Evolutionary conservation across 2,329 filamentous ascomycete species (phyloP), one percentile per base, ranked within the genome.

Genomic region (Bipolaris zeicola): DNA sequence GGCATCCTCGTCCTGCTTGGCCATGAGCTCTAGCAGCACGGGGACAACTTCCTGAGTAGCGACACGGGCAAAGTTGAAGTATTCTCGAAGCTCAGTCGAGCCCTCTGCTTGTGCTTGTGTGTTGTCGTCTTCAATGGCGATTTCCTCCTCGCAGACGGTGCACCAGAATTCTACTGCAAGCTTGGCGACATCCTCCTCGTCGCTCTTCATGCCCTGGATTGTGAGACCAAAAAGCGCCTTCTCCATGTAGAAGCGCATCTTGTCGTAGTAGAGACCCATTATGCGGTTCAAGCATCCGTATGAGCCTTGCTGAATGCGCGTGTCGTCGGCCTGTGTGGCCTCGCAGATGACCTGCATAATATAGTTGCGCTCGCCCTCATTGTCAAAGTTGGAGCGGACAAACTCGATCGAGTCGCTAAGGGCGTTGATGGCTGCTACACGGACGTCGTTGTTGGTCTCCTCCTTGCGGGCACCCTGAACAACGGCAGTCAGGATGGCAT

Each of bases 191-290:
- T 99, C 95, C 78, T 99, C 95, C 69, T 99, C 95, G 6, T 93
- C 89, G 70, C 88, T 96, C 86, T 96, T 97, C 95, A 99, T 99
- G 67, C 95, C 95, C 76, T 96, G 88, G 62, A 99, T 96, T 37
- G 95, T 99, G 38, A 99, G 85, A 56, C 95, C 95, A 70, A 99
- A 99, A 41, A 99, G 85, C 34, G 95, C 95, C 86, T 98, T 98
- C 84, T 99, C 95, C 95, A 99, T 99, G 82, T 99, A 99, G 80
- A 97, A 99, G 71, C 93, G 89, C 95, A 99, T 99, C 82, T 97
- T 96, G 72, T 99, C 95, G 78, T 99, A 99, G 84, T 99, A 99
- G 62, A 97, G 86, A 59, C 86, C 91, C 95, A 99, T 99, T 78
- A 99, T 98, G 72, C 95, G 88, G 85, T 99, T 99, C 67, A 99